Conservation (phyloP, 805 yeast species). For the Monosporozyma servazzii region DNA sequence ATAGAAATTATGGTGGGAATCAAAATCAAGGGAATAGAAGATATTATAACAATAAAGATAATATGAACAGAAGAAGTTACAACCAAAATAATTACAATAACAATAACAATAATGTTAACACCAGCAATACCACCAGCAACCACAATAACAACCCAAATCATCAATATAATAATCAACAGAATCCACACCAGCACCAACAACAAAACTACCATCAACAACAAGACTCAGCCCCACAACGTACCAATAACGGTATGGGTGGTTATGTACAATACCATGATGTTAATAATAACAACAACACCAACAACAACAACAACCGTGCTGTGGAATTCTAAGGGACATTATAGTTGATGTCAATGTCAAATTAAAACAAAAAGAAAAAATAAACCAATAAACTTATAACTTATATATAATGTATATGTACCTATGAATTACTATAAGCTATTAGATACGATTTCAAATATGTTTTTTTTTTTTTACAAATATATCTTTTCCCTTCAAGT, state of each 20-base stretch:
- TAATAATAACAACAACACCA: conserved; percentile 4
- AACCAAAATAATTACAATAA: conserved; percentile 7
- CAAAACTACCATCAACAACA: conserved; percentile 5
- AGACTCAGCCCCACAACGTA: conserved; percentile 5
- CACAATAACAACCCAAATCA: conserved; percentile 20
- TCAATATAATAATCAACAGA: conserved; percentile 9
- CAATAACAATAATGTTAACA: conserved; percentile 15
- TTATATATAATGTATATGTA: background rate
- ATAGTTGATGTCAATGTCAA: background rate
- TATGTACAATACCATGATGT: conserved; percentile 24
- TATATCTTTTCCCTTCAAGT: too few relatives aligned
- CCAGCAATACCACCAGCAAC: conserved; percentile 11
- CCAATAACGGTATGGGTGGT: conserved; percentile 25
- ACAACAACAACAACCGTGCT: conserved; percentile 1
- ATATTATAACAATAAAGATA: conserved; percentile 5
- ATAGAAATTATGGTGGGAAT: conserved; percentile 17
- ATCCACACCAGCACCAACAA: conserved; percentile 7
- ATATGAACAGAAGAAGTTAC: conserved; percentile 4
- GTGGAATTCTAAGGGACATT: background rate
- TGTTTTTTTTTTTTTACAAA: background rate
- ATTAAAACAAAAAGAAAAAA: background rate
- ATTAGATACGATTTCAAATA: background rate
- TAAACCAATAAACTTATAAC: background rate
- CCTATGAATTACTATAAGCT: background rate
- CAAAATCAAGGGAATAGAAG: conserved; percentile 8